Percentiles rank a stretch among this genome's conserved stretches.
Evolutionary conservation across 2,329 filamentous ascomycete species (phyloP).

Genomic region (Paraconiothyrium sp.): DNA sequence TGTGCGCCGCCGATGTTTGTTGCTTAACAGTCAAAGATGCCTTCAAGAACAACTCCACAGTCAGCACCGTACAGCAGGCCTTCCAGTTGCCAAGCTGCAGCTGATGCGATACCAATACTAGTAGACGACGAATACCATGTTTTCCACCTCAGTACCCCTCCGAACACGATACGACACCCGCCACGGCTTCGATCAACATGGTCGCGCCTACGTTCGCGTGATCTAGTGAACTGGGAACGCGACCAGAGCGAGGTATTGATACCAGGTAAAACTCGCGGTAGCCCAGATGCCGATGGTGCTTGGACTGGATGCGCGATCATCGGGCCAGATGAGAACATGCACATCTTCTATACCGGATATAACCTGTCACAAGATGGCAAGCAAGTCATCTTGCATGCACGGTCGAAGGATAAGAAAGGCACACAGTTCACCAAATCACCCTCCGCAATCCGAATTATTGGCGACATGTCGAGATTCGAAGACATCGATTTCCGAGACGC

Average conservation of each 20-base stretch:
- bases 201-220: conserved; percentile 25
- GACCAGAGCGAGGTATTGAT: not conserved
- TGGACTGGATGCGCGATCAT: conserved; percentile 50
- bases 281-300: conserved; percentile 45
- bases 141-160: conserved; percentile 42
- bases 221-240: conserved; percentile 7
- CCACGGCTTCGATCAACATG: conserved; percentile 44
- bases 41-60: not conserved
- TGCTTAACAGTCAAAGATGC: not conserved
- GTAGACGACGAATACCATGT: conserved; percentile 51
- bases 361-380: conserved; percentile 41
- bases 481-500: conserved; percentile 52
- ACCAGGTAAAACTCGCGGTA: conserved; percentile 28
- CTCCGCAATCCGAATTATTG: conserved; percentile 31
- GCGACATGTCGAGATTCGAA: conserved; percentile 37
- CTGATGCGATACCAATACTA: conserved; percentile 50
- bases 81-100: conserved; percentile 41
- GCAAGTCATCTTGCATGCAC: conserved; percentile 46
- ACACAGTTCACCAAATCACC: conserved; percentile 34
- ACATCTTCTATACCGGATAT: conserved; percentile 52
- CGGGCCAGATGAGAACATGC: conserved; percentile 45
- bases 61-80: conserved; percentile 32
- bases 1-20: not conserved
- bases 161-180: conserved; percentile 47
- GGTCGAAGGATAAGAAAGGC: conserved; percentile 38